Percentiles rank a stretch among this genome's conserved stretches.
Evolutionary conservation across 257 asterid genomes (phyloP).

Genomic region (Coffea canephora): DNA sequence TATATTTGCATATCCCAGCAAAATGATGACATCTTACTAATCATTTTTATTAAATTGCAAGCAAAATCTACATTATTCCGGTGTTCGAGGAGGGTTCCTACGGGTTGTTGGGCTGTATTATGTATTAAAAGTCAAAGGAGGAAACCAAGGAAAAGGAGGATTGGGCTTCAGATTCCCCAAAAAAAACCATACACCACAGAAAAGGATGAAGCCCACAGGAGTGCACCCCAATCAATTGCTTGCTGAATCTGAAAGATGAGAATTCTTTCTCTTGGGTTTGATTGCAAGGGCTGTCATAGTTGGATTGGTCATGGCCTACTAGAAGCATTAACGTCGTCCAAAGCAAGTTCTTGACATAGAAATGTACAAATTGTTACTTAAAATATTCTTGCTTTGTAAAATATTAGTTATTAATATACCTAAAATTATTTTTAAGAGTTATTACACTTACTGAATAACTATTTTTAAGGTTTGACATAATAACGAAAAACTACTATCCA

Average conservation of each 20-base stretch:
- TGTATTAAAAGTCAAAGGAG: slow-evolving; percentile 64
- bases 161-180: slow-evolving; percentile 9
- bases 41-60: background rate
- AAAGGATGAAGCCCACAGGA: background rate
- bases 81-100: slow-evolving; percentile 28
- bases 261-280: background rate
- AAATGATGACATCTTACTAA: too few species aligned
- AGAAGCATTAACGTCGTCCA: background rate
- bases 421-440: too few species aligned
- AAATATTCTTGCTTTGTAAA: too few species aligned
- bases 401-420: too few species aligned
- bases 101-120: slow-evolving; percentile 75
- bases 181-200: background rate
- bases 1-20: background rate
- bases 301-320: background rate
- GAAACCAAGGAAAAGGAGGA: slow-evolving; percentile 28
- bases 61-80: slow-evolving; percentile 12
- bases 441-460: too few species aligned
- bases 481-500: too few species aligned
- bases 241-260: background rate
- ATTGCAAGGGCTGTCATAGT: background rate
- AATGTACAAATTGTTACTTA: too few species aligned
- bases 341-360: background rate
- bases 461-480: too few species aligned
- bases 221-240: background rate